These are phyloP conservation scores for Flagelloscypha sp. DNA, from an alignment of 768 basidiomycete genomes.

Conservation along the genomic window DNA sequence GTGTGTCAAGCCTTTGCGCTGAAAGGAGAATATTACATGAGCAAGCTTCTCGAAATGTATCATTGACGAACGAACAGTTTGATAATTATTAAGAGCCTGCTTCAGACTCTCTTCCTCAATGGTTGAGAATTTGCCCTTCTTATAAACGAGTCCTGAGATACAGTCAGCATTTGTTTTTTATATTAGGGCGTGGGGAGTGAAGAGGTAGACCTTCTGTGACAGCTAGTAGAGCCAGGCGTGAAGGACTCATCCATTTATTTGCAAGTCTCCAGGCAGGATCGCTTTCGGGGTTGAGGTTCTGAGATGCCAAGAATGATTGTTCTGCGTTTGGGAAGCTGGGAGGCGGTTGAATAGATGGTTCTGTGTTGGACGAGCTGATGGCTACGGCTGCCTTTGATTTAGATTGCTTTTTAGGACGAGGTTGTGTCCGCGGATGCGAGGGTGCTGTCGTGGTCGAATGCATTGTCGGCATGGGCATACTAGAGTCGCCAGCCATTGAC, in stretches of 20 bases:
- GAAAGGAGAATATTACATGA: constrained; percentile 6
- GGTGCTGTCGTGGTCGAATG: no score
- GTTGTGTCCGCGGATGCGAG: no score
- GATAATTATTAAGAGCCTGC: constrained; percentile 57
- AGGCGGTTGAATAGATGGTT: no score
- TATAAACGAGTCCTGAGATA: constrained; percentile 66
- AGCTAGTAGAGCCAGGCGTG: constrained; percentile 61
- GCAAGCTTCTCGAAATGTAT: not conserved
- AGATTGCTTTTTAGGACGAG: no score
- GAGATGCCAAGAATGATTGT: no score
- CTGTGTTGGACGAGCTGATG: no score
- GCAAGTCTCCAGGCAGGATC: no score
- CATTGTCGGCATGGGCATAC: no score
- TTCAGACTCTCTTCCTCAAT: constrained; percentile 64
- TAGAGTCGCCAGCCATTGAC: no score
- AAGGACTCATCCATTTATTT: constrained; percentile 70
- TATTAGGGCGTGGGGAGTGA: not conserved
- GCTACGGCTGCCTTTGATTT: no score
- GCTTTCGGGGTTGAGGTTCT: no score
- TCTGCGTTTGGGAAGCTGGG: no score
- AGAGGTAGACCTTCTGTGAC: constrained; percentile 54
- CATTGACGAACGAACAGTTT: constrained; percentile 34
- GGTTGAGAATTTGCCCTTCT: constrained; percentile 81
- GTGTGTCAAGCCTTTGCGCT: constrained; percentile 45
- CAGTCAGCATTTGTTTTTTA: constrained; percentile 2